Base-by-base conservation (phyloP, 805 yeast genomes). In the Yamadazyma takamatsuzukensis region DNA sequence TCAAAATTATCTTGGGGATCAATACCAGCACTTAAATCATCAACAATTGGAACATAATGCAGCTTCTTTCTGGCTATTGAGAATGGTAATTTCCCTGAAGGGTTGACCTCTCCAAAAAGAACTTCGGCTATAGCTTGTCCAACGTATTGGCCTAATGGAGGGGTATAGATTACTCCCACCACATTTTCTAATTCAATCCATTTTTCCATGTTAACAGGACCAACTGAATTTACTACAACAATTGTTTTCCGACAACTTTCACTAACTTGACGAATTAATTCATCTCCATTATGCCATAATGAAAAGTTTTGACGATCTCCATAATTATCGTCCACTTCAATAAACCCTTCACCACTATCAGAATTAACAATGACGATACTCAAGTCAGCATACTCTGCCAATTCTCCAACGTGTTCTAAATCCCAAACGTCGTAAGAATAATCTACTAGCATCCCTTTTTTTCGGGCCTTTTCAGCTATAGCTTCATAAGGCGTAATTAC, bases 11-110 rank as follows among this genome's bases (percentile, higher is more conserved):
- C 71, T 45, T 68, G 72, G 3, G 72, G 72, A 19, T 49, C 51
- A 11, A 29, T 35, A 2, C 46, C 44, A 1, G 48, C 56, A 25
- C 44, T 48, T 25, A 51, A 51, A 21, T 54, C 61, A 29, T 64
- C 68, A 33, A 72, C 44, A 8, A 74, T 56, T 15, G 72, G 70
- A 16, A 70, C 72, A 41, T 77, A 64, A 34, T 61, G 66, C 50
- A 49, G 65, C 21, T 56, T 58, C 39, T 72, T 69, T 45, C 67
- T 70, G 9, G 84, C 81, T 41, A 78, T 67, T 4, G 84, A 76
- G 47, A 78, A 77, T 1, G 85, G 83, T 21, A 79, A 59, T 39
- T 71, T 66, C 4, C 84, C 85, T 22, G 80, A 73, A 6, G 84
- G 83, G 39, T 71, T 72, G n/a, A 59, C 63, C 22, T 73, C 78